These are phyloP conservation scores for Metschnikowia dekortorum DNA, from an alignment of 805 yeast genomes.

Conservation along the genomic window DNA sequence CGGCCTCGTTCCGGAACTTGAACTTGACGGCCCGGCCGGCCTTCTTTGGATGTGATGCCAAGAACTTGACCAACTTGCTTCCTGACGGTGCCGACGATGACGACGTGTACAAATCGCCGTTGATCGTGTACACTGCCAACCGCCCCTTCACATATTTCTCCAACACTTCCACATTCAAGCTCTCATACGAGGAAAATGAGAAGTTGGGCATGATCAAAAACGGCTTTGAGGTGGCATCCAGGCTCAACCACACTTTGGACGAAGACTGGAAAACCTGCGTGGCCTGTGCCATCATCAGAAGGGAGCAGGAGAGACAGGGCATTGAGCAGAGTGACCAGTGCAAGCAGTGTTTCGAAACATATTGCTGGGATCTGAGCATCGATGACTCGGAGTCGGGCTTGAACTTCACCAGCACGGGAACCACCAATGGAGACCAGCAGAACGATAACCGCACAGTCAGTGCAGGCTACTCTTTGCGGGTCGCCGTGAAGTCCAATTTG, in stretches of 20 bases:
- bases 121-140: constrained; percentile 29
- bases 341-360: constrained; percentile 59
- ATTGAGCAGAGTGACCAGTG: constrained; percentile 65
- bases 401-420: constrained; percentile 39
- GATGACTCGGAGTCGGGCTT: constrained; percentile 19
- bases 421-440: constrained; percentile 25
- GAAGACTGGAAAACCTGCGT: constrained; percentile 68
- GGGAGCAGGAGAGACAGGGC: constrained; percentile 68
- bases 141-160: constrained; percentile 26
- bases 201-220: constrained; percentile 23
- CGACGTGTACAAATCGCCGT: constrained; percentile 18
- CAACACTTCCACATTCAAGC: constrained; percentile 26
- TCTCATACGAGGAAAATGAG: constrained; percentile 22
- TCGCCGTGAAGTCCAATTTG: constrained; percentile 5
- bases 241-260: constrained; percentile 61
- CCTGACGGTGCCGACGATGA: constrained; percentile 10
- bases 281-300: constrained; percentile 77
- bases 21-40: constrained; percentile 22
- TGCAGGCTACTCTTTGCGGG: constrained; percentile 15
- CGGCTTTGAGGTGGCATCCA: constrained; percentile 25
- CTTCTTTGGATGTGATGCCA: constrained; percentile 27
- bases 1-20: constrained; percentile 17
- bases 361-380: constrained; percentile 68
- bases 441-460: constrained; percentile 19
- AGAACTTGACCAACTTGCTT: constrained; percentile 20